Base-by-base conservation (phyloP, 148 eudicot genomes). In the Vaccinium corymbosum region DNA sequence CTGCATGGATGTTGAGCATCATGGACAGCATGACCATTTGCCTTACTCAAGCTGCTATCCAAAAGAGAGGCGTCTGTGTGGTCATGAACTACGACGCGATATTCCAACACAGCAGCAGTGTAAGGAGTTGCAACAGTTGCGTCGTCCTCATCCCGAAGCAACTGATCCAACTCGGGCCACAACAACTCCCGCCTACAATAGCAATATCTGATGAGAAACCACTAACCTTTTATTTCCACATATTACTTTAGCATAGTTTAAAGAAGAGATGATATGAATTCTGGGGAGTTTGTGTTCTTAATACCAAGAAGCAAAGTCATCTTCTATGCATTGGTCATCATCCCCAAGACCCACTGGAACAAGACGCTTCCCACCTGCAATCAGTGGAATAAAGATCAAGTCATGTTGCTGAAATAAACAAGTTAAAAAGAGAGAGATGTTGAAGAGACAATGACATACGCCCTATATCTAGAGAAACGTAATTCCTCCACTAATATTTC, bases 1-100 rank as follows among this genome's bases (percentile, higher is more conserved):
- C 95, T 94, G 97, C 91, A 92, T 80, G 99, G 99, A 87, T 97
- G 98, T 82, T 95, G 99, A 81, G 93, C 94, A 89, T 95, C 98
- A 89, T 83, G 85, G 25, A 90, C 92, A 82, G 93, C 89, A 89
- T 92, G 95, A 50, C 97, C 98, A 92, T 94, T 97, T 83, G 93
- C 92, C 86, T 84, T 85, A 83, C 90, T 92, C 88, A 89, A 85
- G 86, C 89, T 87, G 72, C 86, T 92, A 73, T 88, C 93, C 66
- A 75, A 79, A 74, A 87, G 52, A 52, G 85, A 80, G 52, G 86
- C 81, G 83, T 88, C 92, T 42, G 87, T 59, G 78, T 50, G 49
- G 81, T 95, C 93, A 82, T 90, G 91, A 79, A 86, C 64, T 20
- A 88, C 90, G 62, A 95, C 98, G 14, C 97, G 94, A 81, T 97